These are phyloP conservation scores for Cercophora newfieldiana DNA, from an alignment of 495 filamentous ascomycete genomes.

Conservation along the genomic window DNA sequence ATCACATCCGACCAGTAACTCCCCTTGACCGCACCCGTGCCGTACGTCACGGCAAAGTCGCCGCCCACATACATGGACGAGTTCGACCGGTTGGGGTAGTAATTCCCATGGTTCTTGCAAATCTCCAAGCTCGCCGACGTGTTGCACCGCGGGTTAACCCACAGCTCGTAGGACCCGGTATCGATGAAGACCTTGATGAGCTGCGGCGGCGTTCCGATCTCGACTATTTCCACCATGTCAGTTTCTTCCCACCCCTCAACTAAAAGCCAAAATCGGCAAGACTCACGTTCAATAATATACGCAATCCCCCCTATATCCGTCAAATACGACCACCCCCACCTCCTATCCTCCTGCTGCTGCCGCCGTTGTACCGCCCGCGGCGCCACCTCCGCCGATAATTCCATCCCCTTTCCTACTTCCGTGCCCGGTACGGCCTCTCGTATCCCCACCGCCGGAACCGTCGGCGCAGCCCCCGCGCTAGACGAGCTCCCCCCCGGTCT, in stretches of 20 bases:
- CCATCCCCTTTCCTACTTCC: not conserved
- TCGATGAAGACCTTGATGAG: constrained; percentile 45
- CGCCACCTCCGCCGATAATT: not conserved
- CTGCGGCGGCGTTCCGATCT: constrained; percentile 47
- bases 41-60: constrained; percentile 42
- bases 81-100: constrained; percentile 40
- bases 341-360: constrained; percentile 2
- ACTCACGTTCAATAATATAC: constrained; percentile 43
- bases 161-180: constrained; percentile 49
- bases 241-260: not conserved
- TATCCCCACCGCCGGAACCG: not conserved
- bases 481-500: not conserved
- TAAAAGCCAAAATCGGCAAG: not conserved
- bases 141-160: constrained; percentile 45
- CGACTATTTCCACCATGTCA: constrained; percentile 27
- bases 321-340: constrained; percentile 35
- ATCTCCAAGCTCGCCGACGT: constrained; percentile 37
- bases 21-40: constrained; percentile 42
- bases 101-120: constrained; percentile 42
- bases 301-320: constrained; percentile 39
- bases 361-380: not conserved
- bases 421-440: not conserved
- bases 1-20: constrained; percentile 43
- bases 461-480: not conserved
- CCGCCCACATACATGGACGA: constrained; percentile 34